phyloP scores from a whole-genome alignment of 148 eudicot species.

The Drosera capensis region DNA sequence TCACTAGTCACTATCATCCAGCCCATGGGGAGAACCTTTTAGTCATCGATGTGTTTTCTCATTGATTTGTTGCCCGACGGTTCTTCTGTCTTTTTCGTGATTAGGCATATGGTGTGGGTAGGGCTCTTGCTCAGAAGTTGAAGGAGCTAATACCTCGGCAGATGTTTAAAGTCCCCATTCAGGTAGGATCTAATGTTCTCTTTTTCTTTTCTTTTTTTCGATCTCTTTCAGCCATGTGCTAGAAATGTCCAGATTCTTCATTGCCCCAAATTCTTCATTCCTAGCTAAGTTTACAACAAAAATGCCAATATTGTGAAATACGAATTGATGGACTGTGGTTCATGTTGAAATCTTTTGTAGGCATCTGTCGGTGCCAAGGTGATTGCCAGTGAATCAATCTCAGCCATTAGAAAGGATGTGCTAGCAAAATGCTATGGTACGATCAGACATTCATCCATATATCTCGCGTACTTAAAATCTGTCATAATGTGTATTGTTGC shows the following conservation, averaged over 20 bases:
- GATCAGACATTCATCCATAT: conserved; percentile 8
- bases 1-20: neutral
- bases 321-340: neutral
- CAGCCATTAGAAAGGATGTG: conserved; percentile 94
- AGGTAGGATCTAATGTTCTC: conserved; percentile 26
- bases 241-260: neutral
- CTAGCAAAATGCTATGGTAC: conserved; percentile 94
- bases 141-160: conserved; percentile 97
- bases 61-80: neutral
- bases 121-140: conserved; percentile 92
- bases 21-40: no score
- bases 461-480: no score
- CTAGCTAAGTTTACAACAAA: no score
- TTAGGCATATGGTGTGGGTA: conserved; percentile 83
- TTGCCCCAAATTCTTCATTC: no score
- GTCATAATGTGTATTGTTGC: no score
- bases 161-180: conserved; percentile 97
- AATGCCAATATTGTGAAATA: no score
- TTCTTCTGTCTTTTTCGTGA: neutral
- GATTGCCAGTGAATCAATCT: conserved; percentile 90
- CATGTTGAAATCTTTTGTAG: conserved; percentile 21
- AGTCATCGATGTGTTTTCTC: no score
- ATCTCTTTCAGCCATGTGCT: no score
- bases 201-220: neutral
- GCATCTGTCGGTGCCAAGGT: conserved; percentile 93